Percentiles rank a stretch among this genome's conserved stretches.
Conservation (phyloP, 305 asterid genomes). For the Fraxinus floribunda region DNA sequence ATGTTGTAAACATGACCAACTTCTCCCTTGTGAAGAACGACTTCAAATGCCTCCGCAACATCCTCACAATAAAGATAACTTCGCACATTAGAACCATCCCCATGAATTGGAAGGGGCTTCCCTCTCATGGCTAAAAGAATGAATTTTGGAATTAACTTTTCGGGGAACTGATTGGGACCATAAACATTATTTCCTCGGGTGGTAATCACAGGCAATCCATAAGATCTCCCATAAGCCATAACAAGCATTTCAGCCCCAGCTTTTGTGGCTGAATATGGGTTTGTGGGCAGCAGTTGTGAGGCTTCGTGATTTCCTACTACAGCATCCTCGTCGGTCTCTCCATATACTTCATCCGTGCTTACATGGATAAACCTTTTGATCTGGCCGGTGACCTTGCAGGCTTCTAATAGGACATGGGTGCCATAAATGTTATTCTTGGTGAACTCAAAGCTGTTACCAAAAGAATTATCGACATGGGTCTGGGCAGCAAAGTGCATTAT, state of each 20-base stretch:
- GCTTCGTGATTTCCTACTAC: constrained; percentile 89
- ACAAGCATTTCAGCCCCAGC: constrained; percentile 98
- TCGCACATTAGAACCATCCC: constrained; percentile 86
- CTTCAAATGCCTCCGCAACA: constrained; percentile 92
- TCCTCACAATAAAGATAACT: constrained; percentile 93
- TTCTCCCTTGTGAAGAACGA: constrained; percentile 81
- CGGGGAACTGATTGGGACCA: constrained; percentile 88
- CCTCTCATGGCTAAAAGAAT: constrained; percentile 82
- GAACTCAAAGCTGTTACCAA: constrained; percentile 85
- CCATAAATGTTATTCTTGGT: constrained; percentile 88
- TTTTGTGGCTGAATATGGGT: constrained; percentile 87
- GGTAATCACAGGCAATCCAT: constrained; percentile 73
- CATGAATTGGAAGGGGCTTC: constrained; percentile 81
- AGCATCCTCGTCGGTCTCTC: constrained; percentile 91
- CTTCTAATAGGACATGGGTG: constrained; percentile 85
- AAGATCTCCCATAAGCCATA: constrained; percentile 92
- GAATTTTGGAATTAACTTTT: constrained; percentile 86
- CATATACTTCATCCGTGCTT: constrained; percentile 89
- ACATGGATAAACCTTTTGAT: constrained; percentile 81
- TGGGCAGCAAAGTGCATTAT: constrained; percentile 96
- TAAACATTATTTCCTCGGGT: constrained; percentile 77
- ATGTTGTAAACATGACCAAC: constrained; percentile 90
- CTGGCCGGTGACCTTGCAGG: constrained; percentile 86
- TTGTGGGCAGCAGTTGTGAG: constrained; percentile 82
- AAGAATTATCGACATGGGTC: constrained; percentile 86